Evolutionary conservation across 75 land plant species (phyloP).

Genomic region (Chamaecyparis obtusa): DNA sequence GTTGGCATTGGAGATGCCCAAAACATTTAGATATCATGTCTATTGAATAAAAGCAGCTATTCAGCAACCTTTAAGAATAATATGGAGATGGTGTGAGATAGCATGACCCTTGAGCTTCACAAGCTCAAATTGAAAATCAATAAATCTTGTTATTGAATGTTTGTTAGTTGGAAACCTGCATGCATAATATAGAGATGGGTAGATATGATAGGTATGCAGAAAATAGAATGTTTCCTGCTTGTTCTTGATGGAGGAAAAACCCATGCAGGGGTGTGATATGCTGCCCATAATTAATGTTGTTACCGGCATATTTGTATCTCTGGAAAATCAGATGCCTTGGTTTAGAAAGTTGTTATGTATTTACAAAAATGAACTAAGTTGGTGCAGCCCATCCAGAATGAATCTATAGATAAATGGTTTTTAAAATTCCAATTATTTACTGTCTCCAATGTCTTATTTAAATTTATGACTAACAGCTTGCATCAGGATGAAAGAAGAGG

Average conservation of each 20-base stretch:
- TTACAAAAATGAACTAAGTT: not conserved
- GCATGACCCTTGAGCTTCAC: not conserved
- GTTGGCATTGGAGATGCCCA: not conserved
- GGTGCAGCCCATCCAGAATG: not conserved
- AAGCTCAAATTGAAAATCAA: not conserved
- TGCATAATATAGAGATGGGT: not conserved
- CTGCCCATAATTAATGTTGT: not conserved
- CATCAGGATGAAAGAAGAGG: too few relatives aligned
- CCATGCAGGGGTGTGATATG: not conserved
- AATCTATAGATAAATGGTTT: not conserved
- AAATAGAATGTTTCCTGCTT: not conserved
- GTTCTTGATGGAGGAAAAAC: not conserved
- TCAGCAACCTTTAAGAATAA: not conserved
- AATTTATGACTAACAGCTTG: too few relatives aligned
- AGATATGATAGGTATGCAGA: not conserved
- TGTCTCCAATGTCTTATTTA: too few relatives aligned
- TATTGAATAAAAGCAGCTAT: not conserved
- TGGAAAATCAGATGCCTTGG: not conserved
- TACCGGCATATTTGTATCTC: not conserved
- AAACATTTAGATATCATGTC: not conserved
- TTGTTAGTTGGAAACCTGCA: not conserved
- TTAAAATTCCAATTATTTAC: too few relatives aligned
- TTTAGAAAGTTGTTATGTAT: not conserved
- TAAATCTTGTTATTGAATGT: not conserved
- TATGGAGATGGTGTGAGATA: not conserved